A percentile compares a stretch with the other conserved stretches of the same genome.
Conservation (phyloP, 2,329 filamentous ascomycete genomes). For the Penicillium sp. region DNA sequence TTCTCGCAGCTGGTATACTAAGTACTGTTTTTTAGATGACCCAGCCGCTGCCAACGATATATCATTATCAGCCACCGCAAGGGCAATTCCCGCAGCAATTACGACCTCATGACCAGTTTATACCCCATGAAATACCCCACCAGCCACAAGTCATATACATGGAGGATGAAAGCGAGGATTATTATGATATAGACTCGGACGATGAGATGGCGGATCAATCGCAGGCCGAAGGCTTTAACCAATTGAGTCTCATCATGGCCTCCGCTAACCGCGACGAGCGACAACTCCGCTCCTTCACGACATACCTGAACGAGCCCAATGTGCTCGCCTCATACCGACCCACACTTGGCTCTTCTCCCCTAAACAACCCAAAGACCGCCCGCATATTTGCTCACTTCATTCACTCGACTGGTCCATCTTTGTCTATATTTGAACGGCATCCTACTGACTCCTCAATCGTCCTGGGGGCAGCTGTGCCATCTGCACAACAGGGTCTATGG, state of each 20-base stretch:
- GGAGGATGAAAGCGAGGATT: slow-evolving; percentile 60
- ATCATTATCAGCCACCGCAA: slow-evolving; percentile 15
- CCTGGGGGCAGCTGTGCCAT: slow-evolving; percentile 62
- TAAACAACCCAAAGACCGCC: slow-evolving; percentile 77
- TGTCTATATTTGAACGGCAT: slow-evolving; percentile 85
- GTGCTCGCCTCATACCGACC: slow-evolving; percentile 66
- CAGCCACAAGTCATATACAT: slow-evolving; percentile 38
- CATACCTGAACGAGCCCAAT: slow-evolving; percentile 49
- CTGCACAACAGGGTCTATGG: slow-evolving; percentile 60
- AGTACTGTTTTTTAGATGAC: background rate
- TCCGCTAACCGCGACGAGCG: slow-evolving; percentile 48
- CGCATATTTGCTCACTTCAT: slow-evolving; percentile 90
- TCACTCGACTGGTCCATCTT: slow-evolving; percentile 77
- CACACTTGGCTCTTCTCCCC: slow-evolving; percentile 65
- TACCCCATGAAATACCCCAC: slow-evolving; percentile 13
- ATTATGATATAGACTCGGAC: slow-evolving; percentile 62
- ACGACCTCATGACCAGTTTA: slow-evolving; percentile 10
- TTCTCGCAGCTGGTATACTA: background rate
- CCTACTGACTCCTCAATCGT: slow-evolving; percentile 69
- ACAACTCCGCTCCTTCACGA: slow-evolving; percentile 51
- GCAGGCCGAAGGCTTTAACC: slow-evolving; percentile 36
- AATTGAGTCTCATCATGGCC: slow-evolving; percentile 46
- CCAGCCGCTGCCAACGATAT: slow-evolving; percentile 4
- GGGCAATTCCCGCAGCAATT: slow-evolving; percentile 6
- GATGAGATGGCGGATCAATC: slow-evolving; percentile 54